Base-by-base conservation (phyloP, 768 basidiomycete species). In the Kwoniella botswanensis region DNA sequence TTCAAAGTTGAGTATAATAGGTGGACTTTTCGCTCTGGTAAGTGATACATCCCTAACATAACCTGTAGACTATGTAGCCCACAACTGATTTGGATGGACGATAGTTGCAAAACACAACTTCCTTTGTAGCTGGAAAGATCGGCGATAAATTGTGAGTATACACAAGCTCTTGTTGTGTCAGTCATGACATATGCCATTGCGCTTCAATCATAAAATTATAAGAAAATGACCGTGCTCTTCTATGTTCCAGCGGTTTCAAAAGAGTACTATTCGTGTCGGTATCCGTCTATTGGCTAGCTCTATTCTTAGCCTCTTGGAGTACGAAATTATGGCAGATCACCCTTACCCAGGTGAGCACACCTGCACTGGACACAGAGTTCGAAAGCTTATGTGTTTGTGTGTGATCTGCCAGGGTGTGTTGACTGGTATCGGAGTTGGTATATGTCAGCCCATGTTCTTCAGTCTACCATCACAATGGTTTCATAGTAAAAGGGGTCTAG, bases 381-480 rank as follows among this genome's bases (percentile, higher is more conserved):
- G 4, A 6, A 35, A 6, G 35, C 35, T 35, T 4, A 50, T 11
- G 5, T 4, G 12, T 50, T 50, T 11, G n/a, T 4, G 46, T 18
- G 1, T 18, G 43, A 10, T 15, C 43, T 43, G 13, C 9, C 24
- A 24, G 67, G 67, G 67, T 10, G 67, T 69, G 10, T 41, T 69
- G 52, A 63, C 52, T 61, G 76, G 76, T 17, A 65, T 75, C 35
- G 26, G 72, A 3, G 35, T 65, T 15, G 76, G 76, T 5, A 73
- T 74, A 6, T 71, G 73, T 17, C 58, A 64, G 18, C 76, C 76
- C 1, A 43, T 77, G 44, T 82, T 77, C 74, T 77, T 82, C 74
- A 74, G 73, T 2, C 55, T 80, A 2, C 80, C 80, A 2, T 71
- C 71, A 9, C 80, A 82, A 21, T 82, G 77, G 77, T 82, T 82